Evolutionary conservation across 805 yeast genomes (phyloP).

Genomic region (Yamadazyma takamatsuzukensis): DNA sequence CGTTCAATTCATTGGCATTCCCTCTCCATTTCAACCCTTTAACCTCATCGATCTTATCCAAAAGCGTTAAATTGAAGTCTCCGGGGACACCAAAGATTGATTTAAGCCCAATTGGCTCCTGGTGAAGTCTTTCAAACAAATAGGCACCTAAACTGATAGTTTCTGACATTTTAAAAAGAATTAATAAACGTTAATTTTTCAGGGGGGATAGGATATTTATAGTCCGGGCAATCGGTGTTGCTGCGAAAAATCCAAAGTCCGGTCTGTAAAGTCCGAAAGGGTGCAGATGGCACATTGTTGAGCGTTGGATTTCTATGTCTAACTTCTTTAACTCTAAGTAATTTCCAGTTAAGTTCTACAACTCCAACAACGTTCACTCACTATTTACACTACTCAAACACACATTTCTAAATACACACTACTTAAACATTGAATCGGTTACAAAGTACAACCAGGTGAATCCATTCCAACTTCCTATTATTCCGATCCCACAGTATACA

Average conservation of each 20-base stretch:
- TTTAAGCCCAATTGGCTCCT: slow-evolving; percentile 52
- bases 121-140: slow-evolving; percentile 73
- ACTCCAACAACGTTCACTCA: too few species aligned
- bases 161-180: slow-evolving; percentile 5
- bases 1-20: slow-evolving; percentile 85
- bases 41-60: slow-evolving; percentile 72
- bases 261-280: too few species aligned
- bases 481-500: slow-evolving; percentile 82
- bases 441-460: slow-evolving; percentile 85
- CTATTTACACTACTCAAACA: too few species aligned
- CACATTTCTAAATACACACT: not conserved
- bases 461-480: slow-evolving; percentile 83
- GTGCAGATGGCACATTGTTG: too few species aligned
- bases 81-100: slow-evolving; percentile 82
- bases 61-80: slow-evolving; percentile 69
- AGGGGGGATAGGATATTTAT: too few species aligned
- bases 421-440: slow-evolving; percentile 54
- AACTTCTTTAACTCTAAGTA: too few species aligned
- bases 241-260: too few species aligned
- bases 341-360: too few species aligned
- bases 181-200: too few species aligned
- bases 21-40: slow-evolving; percentile 85
- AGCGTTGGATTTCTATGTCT: too few species aligned
- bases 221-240: too few species aligned
- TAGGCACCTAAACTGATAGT: slow-evolving; percentile 70